Evolutionary conservation across 2,329 filamentous ascomycete species (phyloP).

Genomic region (Ceratocystis diversiconidia): DNA sequence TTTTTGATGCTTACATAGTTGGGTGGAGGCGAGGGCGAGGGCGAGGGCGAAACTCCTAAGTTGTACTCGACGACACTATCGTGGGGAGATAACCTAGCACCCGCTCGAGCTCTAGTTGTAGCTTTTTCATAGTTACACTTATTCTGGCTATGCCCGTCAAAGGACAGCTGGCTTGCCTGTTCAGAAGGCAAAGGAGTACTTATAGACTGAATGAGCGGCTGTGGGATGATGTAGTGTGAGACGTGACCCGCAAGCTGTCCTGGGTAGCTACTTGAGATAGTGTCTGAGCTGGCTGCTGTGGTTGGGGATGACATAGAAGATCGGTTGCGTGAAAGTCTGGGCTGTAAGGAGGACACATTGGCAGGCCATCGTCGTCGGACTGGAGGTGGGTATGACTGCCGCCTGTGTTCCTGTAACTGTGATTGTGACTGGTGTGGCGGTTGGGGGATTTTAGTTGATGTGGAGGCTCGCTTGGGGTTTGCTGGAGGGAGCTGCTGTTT

Average conservation of each 20-base stretch:
- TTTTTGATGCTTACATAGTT: slow-evolving; percentile 15
- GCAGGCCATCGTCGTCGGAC: slow-evolving; percentile 14
- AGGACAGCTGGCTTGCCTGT: neutral
- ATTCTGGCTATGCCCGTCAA: neutral
- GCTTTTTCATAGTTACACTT: neutral
- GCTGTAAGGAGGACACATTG: slow-evolving; percentile 17
- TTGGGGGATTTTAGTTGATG: neutral
- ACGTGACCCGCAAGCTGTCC: slow-evolving; percentile 15
- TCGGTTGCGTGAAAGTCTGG: slow-evolving; percentile 18
- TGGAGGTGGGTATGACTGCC: slow-evolving; percentile 13
- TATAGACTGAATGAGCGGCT: slow-evolving; percentile 17
- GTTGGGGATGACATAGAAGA: slow-evolving; percentile 5
- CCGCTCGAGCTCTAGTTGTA: neutral
- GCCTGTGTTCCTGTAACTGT: neutral
- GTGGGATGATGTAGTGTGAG: slow-evolving; percentile 14
- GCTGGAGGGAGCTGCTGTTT: neutral
- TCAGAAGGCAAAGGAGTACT: neutral
- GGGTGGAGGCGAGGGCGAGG: slow-evolving; percentile 8
- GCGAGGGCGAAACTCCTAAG: neutral
- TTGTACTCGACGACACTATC: slow-evolving; percentile 18
- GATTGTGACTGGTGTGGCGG: neutral
- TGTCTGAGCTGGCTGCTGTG: neutral
- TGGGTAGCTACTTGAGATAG: slow-evolving; percentile 15
- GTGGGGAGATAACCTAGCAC: slow-evolving; percentile 16
- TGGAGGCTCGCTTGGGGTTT: neutral